phyloP scores from a whole-genome alignment of 2,329 filamentous ascomycete species.

The Fusarium sp. region DNA sequence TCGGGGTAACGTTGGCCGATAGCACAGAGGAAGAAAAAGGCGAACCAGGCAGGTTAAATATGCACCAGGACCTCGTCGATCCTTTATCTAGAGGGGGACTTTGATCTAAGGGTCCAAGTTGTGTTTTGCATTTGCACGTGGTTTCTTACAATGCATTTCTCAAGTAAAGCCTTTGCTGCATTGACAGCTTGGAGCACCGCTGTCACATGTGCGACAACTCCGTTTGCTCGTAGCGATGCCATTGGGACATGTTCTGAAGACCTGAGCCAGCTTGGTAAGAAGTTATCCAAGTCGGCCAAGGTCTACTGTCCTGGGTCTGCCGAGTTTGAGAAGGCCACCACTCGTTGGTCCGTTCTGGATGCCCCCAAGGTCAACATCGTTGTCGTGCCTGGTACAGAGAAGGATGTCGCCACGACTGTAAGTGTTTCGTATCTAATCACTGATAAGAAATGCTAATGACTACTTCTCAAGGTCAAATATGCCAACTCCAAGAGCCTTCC shows the following conservation, averaged over 20 bases:
- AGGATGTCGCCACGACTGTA: slow-evolving; percentile 60
- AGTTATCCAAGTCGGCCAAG: slow-evolving; percentile 51
- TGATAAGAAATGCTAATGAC: not conserved
- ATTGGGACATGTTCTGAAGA: slow-evolving; percentile 27
- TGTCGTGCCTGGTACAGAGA: slow-evolving; percentile 56
- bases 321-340: slow-evolving; percentile 50
- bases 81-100: not conserved
- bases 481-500: slow-evolving; percentile 57
- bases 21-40: not conserved
- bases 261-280: slow-evolving; percentile 38
- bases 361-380: slow-evolving; percentile 56
- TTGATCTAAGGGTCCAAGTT: not conserved
- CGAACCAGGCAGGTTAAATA: slow-evolving; percentile 28
- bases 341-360: slow-evolving; percentile 57
- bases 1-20: not conserved
- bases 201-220: slow-evolving; percentile 30
- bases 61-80: slow-evolving; percentile 6
- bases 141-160: slow-evolving; percentile 16
- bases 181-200: slow-evolving; percentile 40
- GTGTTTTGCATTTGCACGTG: not conserved
- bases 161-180: slow-evolving; percentile 41
- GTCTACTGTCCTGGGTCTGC: slow-evolving; percentile 53
- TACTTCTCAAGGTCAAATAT: slow-evolving; percentile 45
- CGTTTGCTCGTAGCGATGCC: slow-evolving; percentile 18
- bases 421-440: not conserved